These are phyloP conservation scores for Pythium utonaiense DNA, from an alignment of 352 stramenopile species.

Conservation along the genomic window DNA sequence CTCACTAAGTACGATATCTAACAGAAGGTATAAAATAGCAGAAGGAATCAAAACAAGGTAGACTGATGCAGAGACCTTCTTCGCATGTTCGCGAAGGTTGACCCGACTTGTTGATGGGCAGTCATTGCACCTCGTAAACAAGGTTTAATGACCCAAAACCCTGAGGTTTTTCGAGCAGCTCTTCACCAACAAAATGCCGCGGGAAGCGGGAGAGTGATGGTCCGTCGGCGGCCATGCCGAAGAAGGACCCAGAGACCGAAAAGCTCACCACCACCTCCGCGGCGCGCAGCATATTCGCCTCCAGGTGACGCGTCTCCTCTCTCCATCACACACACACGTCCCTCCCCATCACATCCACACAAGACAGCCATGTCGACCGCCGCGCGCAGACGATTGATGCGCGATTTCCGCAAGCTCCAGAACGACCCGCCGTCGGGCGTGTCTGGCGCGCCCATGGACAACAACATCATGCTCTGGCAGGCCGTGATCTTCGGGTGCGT, in stretches of 20 bases:
- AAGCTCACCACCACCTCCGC: background rate
- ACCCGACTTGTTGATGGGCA: background rate
- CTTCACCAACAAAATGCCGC: conserved; percentile 2
- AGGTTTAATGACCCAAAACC: background rate
- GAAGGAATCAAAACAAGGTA: too few relatives aligned
- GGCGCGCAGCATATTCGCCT: background rate
- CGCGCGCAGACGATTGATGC: conserved; percentile 94
- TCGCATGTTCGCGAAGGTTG: background rate
- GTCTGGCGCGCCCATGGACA: conserved; percentile 96
- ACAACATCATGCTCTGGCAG: conserved; percentile 98
- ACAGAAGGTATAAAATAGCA: too few relatives aligned
- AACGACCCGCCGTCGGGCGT: conserved; percentile 97
- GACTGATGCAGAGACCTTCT: background rate
- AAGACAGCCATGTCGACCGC: conserved; percentile 90
- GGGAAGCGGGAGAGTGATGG: conserved; percentile 10
- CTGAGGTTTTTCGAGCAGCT: conserved; percentile 10
- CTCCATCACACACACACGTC: background rate
- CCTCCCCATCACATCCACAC: background rate
- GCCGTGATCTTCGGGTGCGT: conserved; percentile 88
- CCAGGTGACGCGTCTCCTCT: background rate
- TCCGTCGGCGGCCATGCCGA: background rate
- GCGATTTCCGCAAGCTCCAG: conserved; percentile 97
- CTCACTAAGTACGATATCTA: background rate
- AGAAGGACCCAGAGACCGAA: conserved; percentile 1
- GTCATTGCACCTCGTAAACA: background rate